Evolutionary conservation across 306 rosid species (phyloP).

Genomic region (Albizia julibrissin): DNA sequence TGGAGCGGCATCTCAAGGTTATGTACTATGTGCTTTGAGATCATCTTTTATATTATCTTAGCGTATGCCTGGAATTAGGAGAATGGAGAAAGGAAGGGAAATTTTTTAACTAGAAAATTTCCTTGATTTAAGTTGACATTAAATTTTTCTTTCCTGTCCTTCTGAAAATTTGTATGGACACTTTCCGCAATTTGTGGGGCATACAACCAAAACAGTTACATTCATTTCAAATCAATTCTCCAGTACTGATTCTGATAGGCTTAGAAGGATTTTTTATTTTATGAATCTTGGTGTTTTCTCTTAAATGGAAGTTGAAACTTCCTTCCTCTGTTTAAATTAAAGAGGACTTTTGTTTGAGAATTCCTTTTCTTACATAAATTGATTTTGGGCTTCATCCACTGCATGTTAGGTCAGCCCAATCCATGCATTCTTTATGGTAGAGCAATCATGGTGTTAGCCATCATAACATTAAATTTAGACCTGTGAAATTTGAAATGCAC

Average conservation of each 20-base stretch:
- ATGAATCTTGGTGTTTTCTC: background rate
- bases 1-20: conserved; percentile 8
- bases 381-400: too few species aligned
- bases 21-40: background rate
- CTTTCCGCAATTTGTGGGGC: background rate
- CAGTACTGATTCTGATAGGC: conserved; percentile 3
- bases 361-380: background rate
- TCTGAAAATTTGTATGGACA: background rate
- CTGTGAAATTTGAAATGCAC: background rate
- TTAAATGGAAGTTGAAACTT: background rate
- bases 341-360: background rate
- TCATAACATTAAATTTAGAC: background rate
- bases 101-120: background rate
- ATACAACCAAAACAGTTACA: background rate
- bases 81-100: background rate
- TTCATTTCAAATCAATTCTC: conserved; percentile 23
- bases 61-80: background rate
- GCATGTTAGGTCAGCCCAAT: too few species aligned
- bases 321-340: too few species aligned
- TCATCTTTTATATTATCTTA: conserved; percentile 1
- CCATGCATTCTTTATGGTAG: background rate
- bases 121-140: background rate
- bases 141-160: background rate
- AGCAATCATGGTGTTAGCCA: background rate
- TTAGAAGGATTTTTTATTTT: background rate